Percentiles rank a stretch among this genome's conserved stretches.
phyloP scores from a whole-genome alignment of 345 rosid species.

The Ceriops zippeliana region DNA sequence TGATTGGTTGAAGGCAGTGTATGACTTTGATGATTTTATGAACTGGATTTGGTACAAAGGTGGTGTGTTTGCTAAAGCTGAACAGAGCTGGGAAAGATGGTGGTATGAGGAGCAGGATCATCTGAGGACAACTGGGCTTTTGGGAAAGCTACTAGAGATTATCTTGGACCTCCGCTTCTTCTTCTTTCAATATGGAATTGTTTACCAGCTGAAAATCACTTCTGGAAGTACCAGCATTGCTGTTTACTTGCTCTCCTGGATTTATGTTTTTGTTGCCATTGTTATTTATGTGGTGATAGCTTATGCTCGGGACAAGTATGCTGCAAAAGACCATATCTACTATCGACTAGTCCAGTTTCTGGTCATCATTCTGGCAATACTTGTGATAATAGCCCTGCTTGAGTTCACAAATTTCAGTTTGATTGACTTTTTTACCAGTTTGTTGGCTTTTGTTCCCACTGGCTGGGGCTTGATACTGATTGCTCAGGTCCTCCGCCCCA shows the following conservation, averaged over 20 bases:
- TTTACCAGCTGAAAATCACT: conserved; percentile 72
- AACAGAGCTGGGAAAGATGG: conserved; percentile 94
- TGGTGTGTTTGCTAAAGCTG: conserved; percentile 80
- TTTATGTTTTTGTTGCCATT: conserved; percentile 49
- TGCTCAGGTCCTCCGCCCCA: conserved; percentile 76
- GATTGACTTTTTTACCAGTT: conserved; percentile 63
- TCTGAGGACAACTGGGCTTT: conserved; percentile 68
- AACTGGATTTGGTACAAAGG: conserved; percentile 86
- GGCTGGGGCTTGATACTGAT: conserved; percentile 81
- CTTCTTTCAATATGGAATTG: conserved; percentile 86
- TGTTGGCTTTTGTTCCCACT: conserved; percentile 85
- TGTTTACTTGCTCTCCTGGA: conserved; percentile 84
- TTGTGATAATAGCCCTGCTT: conserved; percentile 57
- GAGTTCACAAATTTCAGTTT: conserved; percentile 60
- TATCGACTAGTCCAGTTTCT: conserved; percentile 87
- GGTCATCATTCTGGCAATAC: conserved; percentile 49
- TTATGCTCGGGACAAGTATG: conserved; percentile 65
- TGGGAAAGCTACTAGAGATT: conserved; percentile 76
- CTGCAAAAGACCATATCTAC: conserved; percentile 75
- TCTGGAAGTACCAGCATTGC: conserved; percentile 49
- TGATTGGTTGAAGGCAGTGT: conserved; percentile 89
- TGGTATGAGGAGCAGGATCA: conserved; percentile 96
- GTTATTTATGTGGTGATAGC: conserved; percentile 52
- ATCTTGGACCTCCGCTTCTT: conserved; percentile 86
- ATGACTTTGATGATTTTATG: conserved; percentile 90